Evolutionary conservation across 2,329 filamentous ascomycete species (phyloP).

Genomic region (Penicillium sp.): DNA sequence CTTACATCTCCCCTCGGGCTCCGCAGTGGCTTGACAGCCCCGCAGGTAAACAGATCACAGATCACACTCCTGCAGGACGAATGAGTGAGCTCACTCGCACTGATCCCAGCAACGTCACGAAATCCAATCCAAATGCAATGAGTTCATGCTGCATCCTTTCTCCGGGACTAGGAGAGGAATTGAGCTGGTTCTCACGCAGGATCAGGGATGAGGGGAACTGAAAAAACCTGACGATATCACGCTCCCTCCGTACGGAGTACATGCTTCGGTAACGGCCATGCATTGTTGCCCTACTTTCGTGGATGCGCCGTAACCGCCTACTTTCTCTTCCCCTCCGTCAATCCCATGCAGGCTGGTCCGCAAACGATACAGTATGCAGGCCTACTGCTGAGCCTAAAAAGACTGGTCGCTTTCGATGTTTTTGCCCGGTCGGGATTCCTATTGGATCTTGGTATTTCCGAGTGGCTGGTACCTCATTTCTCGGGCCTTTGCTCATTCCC

Average conservation of each 20-base stretch:
- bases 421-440: not conserved
- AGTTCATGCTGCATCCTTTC: not conserved
- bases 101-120: constrained; percentile 5
- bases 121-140: constrained; percentile 2
- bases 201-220: not conserved
- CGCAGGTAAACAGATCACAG: constrained; percentile 19
- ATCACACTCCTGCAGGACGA: constrained; percentile 14
- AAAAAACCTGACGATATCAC: no score
- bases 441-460: constrained; percentile 11
- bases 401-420: not conserved
- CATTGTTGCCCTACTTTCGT: constrained; percentile 20
- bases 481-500: constrained; percentile 2
- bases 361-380: constrained; percentile 2
- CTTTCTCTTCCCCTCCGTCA: constrained; percentile 25
- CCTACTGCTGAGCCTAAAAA: constrained; percentile 4
- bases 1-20: constrained; percentile 7
- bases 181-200: not conserved
- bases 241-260: no score
- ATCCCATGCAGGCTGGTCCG: constrained; percentile 15
- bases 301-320: constrained; percentile 24
- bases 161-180: no score
- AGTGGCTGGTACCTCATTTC: constrained; percentile 1
- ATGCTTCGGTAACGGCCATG: constrained; percentile 15
- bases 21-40: constrained; percentile 22
- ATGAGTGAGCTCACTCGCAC: constrained; percentile 2